Conservation (phyloP, 495 filamentous ascomycete species). For the Annulohypoxylon bovei region DNA sequence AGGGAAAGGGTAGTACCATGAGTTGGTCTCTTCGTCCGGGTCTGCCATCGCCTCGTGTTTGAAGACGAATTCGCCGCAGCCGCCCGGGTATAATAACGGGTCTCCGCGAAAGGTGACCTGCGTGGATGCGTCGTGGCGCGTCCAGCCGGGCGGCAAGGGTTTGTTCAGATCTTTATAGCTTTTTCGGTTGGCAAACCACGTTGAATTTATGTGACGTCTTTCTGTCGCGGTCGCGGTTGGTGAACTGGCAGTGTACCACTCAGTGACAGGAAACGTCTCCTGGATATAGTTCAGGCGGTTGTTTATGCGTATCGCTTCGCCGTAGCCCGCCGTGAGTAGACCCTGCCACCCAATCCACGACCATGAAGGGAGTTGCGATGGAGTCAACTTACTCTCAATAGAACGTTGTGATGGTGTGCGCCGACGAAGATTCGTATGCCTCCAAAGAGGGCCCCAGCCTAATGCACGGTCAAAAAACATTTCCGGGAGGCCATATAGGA, state of each 20-base stretch:
- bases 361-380: slow-evolving; percentile 40
- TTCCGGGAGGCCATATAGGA: slow-evolving; percentile 39
- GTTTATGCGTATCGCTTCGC: background rate
- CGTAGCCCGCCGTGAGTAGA: background rate
- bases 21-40: background rate
- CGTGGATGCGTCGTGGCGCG: slow-evolving; percentile 3
- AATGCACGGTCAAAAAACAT: slow-evolving; percentile 38
- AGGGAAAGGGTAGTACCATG: slow-evolving; percentile 13
- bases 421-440: slow-evolving; percentile 3
- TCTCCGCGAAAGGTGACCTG: background rate
- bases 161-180: slow-evolving; percentile 18
- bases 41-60: background rate
- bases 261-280: slow-evolving; percentile 39
- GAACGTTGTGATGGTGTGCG: background rate
- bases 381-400: background rate
- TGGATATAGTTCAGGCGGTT: background rate
- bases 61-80: slow-evolving; percentile 2
- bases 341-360: slow-evolving; percentile 47
- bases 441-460: slow-evolving; percentile 14
- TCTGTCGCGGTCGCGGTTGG: background rate
- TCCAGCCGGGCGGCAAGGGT: slow-evolving; percentile 37
- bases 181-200: slow-evolving; percentile 25
- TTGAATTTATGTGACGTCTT: slow-evolving; percentile 19
- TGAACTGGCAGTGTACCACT: slow-evolving; percentile 27
- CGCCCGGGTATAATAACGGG: background rate